A percentile compares a stretch with the other conserved stretches of the same genome.
These are phyloP conservation scores for Porcisia deanei DNA, from an alignment of 208 protist genomes.

Conservation along the genomic window DNA sequence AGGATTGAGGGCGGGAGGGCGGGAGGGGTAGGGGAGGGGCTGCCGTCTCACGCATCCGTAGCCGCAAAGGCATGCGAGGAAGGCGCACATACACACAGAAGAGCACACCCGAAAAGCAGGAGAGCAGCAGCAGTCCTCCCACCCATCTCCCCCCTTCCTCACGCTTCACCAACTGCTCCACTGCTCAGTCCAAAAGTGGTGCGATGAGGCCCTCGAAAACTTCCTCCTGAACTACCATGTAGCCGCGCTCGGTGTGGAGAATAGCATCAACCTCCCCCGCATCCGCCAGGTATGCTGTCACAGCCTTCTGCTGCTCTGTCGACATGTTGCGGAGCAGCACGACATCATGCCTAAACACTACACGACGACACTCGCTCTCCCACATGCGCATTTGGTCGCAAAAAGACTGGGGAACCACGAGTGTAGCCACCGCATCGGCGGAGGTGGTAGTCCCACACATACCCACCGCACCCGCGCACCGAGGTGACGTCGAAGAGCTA, in stretches of 20 bases:
- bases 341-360: constrained; percentile 69
- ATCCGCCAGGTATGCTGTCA: constrained; percentile 47
- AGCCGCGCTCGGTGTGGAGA: constrained; percentile 61
- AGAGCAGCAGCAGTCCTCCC: background rate
- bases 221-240: constrained; percentile 66
- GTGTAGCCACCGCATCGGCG: constrained; percentile 16
- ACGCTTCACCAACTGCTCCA: no score
- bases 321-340: constrained; percentile 76
- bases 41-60: background rate
- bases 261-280: constrained; percentile 64
- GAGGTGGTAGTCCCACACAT: background rate
- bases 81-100: background rate
- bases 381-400: constrained; percentile 89
- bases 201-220: constrained; percentile 69
- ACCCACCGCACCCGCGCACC: background rate
- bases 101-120: background rate
- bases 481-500: background rate
- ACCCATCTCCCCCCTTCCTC: background rate
- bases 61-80: background rate
- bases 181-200: constrained; percentile 25
- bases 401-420: constrained; percentile 85
- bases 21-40: background rate
- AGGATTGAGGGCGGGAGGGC: background rate
- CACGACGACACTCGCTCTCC: constrained; percentile 83
- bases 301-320: constrained; percentile 45